phyloP scores from a whole-genome alignment of 2,329 filamentous ascomycete genomes.

The Phyllosticta ampelicida region DNA sequence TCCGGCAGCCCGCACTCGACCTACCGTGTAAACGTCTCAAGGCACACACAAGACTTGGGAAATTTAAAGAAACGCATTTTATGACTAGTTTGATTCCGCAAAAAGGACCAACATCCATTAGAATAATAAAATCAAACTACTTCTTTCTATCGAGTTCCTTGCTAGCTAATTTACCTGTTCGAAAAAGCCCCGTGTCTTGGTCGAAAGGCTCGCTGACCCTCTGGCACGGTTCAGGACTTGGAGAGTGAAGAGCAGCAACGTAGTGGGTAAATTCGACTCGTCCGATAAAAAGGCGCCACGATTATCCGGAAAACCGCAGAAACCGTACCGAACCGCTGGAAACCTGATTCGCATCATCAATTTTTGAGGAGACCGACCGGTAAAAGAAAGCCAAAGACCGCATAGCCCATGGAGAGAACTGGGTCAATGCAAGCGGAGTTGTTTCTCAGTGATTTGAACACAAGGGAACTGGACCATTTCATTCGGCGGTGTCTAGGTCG shows the following conservation, averaged over 20 bases:
- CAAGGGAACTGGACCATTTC: not conserved
- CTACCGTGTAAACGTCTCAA: not conserved
- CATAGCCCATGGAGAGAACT: slow-evolving; percentile 4
- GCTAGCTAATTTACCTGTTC: not conserved
- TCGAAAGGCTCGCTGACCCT: not conserved
- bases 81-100: not conserved
- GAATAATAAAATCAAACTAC: not conserved
- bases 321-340: slow-evolving; percentile 10
- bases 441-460: slow-evolving; percentile 4
- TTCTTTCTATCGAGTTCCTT: not conserved
- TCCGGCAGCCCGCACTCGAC: too few species aligned
- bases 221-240: not conserved
- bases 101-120: not conserved
- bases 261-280: not conserved
- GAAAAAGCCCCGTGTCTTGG: not conserved
- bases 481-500: slow-evolving; percentile 69
- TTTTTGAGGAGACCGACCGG: slow-evolving; percentile 1
- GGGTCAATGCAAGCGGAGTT: slow-evolving; percentile 1
- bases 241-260: not conserved
- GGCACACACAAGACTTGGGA: not conserved
- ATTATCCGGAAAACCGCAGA: slow-evolving; percentile 7
- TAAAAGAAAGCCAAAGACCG: slow-evolving; percentile 8
- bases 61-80: not conserved
- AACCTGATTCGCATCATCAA: slow-evolving; percentile 8
- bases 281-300: not conserved